phyloP scores from a whole-genome alignment of 2,329 filamentous ascomycete genomes.

The Colletotrichum siamense region DNA sequence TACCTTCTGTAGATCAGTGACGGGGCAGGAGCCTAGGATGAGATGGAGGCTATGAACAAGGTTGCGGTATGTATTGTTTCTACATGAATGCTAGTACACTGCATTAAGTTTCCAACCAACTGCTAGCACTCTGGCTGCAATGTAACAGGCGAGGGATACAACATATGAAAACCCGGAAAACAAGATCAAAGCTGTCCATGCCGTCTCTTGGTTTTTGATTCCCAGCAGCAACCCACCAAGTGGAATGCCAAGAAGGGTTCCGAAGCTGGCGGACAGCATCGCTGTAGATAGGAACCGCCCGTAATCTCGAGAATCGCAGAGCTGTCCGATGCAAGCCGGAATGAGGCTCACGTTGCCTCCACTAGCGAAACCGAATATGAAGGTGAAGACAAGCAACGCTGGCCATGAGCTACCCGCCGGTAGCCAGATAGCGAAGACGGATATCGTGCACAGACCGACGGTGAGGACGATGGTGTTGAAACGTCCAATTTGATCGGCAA shows the following conservation, averaged over 20 bases:
- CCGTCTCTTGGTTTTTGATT: conserved; percentile 29
- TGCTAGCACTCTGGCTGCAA: conserved; percentile 36
- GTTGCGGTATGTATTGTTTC: not conserved
- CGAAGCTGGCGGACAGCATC: not conserved
- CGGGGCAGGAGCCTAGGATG: not conserved
- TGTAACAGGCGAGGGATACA: conserved; percentile 37
- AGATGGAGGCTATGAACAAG: not conserved
- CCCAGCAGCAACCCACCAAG: conserved; percentile 29
- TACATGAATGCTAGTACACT: not conserved
- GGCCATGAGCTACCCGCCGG: not conserved
- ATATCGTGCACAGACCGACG: conserved; percentile 37
- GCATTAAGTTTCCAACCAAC: conserved; percentile 36
- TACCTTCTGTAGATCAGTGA: not conserved
- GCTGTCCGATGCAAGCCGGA: not conserved
- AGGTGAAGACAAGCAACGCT: not conserved
- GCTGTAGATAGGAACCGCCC: not conserved
- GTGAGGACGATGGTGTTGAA: conserved; percentile 83
- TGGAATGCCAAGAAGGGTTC: not conserved
- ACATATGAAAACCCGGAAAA: conserved; percentile 43
- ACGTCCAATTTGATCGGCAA: conserved; percentile 80
- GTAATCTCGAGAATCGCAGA: not conserved
- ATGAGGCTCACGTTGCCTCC: not conserved
- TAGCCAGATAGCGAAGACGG: not conserved
- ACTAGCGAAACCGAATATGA: not conserved
- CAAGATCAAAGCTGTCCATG: conserved; percentile 42